These are phyloP conservation scores for Calocybe indica DNA, from an alignment of 768 basidiomycete genomes.

Conservation along the genomic window DNA sequence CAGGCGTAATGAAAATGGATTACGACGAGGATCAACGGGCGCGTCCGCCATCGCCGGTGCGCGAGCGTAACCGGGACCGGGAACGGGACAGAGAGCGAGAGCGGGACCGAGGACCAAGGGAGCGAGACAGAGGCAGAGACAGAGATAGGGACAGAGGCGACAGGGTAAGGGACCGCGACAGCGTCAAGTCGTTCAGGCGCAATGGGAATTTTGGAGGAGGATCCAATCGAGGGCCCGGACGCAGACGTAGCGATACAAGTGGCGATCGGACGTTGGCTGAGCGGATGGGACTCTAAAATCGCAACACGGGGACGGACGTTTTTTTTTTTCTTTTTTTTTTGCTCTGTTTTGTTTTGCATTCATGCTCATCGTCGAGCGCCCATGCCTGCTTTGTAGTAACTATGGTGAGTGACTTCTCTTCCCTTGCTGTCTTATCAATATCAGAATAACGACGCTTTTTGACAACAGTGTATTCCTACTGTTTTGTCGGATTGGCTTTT, in stretches of 20 bases:
- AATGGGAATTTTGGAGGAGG: constrained; percentile 39
- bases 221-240: constrained; percentile 24
- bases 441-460: neutral
- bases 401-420: neutral
- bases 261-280: constrained; percentile 82
- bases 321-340: constrained; percentile 4
- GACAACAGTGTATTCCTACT: too few relatives aligned
- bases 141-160: neutral
- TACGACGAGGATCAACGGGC: constrained; percentile 47
- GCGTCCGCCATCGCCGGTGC: constrained; percentile 34
- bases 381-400: neutral
- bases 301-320: too few relatives aligned
- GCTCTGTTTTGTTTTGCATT: constrained; percentile 6
- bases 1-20: constrained; percentile 42
- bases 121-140: constrained; percentile 28
- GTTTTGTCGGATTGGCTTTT: too few relatives aligned
- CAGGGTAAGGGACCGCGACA: constrained; percentile 20
- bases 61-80: constrained; percentile 25
- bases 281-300: constrained; percentile 65
- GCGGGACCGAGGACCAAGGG: constrained; percentile 26
- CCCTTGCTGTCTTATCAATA: neutral
- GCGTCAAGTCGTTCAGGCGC: constrained; percentile 24
- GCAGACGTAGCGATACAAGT: constrained; percentile 29
- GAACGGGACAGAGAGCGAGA: constrained; percentile 34
- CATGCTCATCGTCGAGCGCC: neutral